These are phyloP conservation scores for Claviceps africana DNA, from an alignment of 2,329 filamentous ascomycete species.

Conservation along the genomic window DNA sequence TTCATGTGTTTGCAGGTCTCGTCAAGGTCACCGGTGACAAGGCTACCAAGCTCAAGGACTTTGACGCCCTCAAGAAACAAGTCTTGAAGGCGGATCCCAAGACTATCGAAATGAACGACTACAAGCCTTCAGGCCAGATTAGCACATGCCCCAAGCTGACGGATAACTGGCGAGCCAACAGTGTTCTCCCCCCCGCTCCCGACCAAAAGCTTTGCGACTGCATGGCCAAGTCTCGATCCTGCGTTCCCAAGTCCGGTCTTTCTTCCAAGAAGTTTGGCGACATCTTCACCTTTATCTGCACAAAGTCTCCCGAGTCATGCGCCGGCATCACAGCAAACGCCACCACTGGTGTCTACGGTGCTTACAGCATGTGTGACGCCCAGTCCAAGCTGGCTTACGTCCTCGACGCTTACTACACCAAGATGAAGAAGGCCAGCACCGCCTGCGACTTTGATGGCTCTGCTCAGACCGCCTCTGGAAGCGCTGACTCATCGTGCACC, in stretches of 20 bases:
- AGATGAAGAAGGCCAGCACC: slow-evolving; percentile 34
- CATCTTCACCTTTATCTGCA: slow-evolving; percentile 66
- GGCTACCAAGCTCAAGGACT: slow-evolving; percentile 60
- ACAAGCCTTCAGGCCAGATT: slow-evolving; percentile 60
- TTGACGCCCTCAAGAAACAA: slow-evolving; percentile 54
- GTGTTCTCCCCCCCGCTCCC: slow-evolving; percentile 65
- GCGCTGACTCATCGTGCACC: slow-evolving; percentile 39
- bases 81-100: slow-evolving; percentile 54
- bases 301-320: slow-evolving; percentile 41
- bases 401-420: slow-evolving; percentile 58
- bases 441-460: slow-evolving; percentile 61
- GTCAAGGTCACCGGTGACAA: slow-evolving; percentile 43
- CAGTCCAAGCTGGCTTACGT: slow-evolving; percentile 59
- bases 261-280: slow-evolving; percentile 44
- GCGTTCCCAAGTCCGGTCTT: slow-evolving; percentile 48
- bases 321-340: slow-evolving; percentile 54
- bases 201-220: slow-evolving; percentile 70
- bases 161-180: slow-evolving; percentile 49
- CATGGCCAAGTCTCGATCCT: slow-evolving; percentile 64
- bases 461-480: slow-evolving; percentile 38
- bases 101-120: slow-evolving; percentile 49
- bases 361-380: slow-evolving; percentile 62
- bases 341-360: slow-evolving; percentile 55
- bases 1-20: slow-evolving; percentile 36
- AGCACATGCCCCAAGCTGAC: slow-evolving; percentile 56